Conservation (phyloP, 805 yeast species). For the Millerozyma acaciae region DNA sequence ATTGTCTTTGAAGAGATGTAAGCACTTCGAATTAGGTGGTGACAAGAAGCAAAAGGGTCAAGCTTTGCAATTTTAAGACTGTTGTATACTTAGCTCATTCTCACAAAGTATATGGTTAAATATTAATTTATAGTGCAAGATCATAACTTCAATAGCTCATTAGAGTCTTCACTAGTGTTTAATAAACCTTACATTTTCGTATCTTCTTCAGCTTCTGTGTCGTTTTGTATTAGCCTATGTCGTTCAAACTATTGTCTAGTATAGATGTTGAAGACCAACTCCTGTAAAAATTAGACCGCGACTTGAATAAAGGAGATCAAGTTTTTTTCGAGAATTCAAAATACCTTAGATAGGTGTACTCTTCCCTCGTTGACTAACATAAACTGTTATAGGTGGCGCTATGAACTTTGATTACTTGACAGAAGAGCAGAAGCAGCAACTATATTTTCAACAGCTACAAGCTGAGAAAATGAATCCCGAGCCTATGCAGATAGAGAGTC, state of each 20-base stretch:
- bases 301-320: neutral
- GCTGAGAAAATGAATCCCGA: constrained; percentile 15
- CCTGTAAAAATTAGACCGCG: neutral
- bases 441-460: constrained; percentile 23
- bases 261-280: neutral
- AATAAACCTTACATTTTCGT: constrained; percentile 6
- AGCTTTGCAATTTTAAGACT: constrained; percentile 93
- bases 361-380: neutral
- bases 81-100: constrained; percentile 6
- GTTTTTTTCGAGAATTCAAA: neutral
- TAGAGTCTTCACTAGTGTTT: constrained; percentile 6
- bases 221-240: neutral
- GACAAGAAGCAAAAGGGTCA: constrained; percentile 99
- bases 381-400: neutral
- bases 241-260: neutral
- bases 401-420: constrained; percentile 29
- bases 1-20: constrained; percentile 97
- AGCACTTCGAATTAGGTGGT: constrained; percentile 99
- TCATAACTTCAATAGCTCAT: constrained; percentile 5
- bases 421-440: constrained; percentile 29
- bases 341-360: neutral
- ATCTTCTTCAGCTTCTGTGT: neutral
- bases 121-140: constrained; percentile 5
- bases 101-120: constrained; percentile 5
- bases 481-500: constrained; percentile 10